Base-by-base conservation (phyloP, 805 yeast genomes). In the Candida stauntonica region DNA sequence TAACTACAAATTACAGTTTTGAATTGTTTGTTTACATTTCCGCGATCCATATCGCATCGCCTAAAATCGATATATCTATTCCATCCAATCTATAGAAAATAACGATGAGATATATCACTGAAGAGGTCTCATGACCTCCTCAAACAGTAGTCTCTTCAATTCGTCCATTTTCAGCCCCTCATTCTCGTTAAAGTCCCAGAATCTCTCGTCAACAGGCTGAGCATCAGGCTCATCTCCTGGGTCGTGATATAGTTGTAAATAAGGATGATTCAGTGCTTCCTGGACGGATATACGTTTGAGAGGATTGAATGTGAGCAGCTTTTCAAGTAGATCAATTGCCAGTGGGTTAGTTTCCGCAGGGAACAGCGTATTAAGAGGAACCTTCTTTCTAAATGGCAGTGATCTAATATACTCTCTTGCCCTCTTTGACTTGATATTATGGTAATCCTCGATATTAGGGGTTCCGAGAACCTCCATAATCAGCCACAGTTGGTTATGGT, bases 331-430 rank as follows among this genome's bases (percentile, higher is more conserved):
- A 55, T 83, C 89, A 30, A 76, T 57, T 4, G 73, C 78, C 34
- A 60, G 41, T 3, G 79, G 77, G 44, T 72, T 68, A 1, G 58
- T 51, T 9, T 65, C 64, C 51, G 67, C 64, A 3, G 77, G 68
- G 55, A 77, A 78, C 17, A 77, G 59, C 28, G 65, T 63, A 23
- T 59, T 62, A 41, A 78, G 64, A 20, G 79, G 79, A 3, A 79
- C 63, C 50, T 73, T 79, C 44, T 75, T 73, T 49, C 75, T 70
- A 53, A 74, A 73, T 36, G 87, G 81, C 40, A 81, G 68, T 16
- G 83, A 74, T 36, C 81, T 65, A 41, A 85, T 82, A 54, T 84
- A 85, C 50, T 84, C 91, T 50, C 84, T 71, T 3, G 93, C 93
- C 35, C 88, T 68, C 57, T 77, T 77, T 33, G 82, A 75, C 60